Conservation (phyloP, 2,329 filamentous ascomycete species). For the Cytospora chrysosperma region DNA sequence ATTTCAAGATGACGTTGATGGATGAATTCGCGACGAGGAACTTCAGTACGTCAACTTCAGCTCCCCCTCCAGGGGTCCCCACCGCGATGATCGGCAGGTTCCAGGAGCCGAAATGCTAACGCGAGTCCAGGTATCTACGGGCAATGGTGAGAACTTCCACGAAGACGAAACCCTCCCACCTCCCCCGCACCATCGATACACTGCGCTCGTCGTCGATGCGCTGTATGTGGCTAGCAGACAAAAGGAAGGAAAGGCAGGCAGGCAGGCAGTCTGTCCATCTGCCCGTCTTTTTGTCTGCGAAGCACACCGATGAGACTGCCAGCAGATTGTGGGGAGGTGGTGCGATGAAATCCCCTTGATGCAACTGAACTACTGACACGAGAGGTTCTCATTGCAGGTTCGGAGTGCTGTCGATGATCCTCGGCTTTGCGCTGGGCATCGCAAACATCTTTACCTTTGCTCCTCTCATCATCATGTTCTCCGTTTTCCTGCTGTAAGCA, state of each 20-base stretch:
- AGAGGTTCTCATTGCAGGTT: conserved; percentile 48
- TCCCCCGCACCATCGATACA: conserved; percentile 1
- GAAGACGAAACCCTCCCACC: conserved; percentile 16
- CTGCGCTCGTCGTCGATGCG: conserved; percentile 6
- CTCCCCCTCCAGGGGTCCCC: background rate
- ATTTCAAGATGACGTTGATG: conserved; percentile 64
- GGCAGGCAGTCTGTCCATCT: background rate
- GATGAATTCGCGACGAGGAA: conserved; percentile 72
- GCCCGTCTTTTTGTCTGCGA: background rate
- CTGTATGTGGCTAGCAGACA: background rate
- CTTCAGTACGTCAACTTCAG: conserved; percentile 59
- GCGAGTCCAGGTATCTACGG: conserved; percentile 63
- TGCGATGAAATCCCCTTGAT: background rate
- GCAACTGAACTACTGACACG: conserved; percentile 25
- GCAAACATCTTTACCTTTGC: conserved; percentile 63
- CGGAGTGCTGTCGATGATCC: conserved; percentile 68
- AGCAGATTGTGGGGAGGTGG: background rate
- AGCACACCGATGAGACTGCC: background rate
- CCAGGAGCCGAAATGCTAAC: conserved; percentile 35
- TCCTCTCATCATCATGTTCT: conserved; percentile 50
- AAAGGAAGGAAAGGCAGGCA: background rate
- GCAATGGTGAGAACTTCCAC: conserved; percentile 65
- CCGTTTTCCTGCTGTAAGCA: conserved; percentile 54
- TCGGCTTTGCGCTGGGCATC: conserved; percentile 68
- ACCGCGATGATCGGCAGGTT: conserved; percentile 21